phyloP scores from a whole-genome alignment of 257 asterid species.

The Solanum appendiculatum region DNA sequence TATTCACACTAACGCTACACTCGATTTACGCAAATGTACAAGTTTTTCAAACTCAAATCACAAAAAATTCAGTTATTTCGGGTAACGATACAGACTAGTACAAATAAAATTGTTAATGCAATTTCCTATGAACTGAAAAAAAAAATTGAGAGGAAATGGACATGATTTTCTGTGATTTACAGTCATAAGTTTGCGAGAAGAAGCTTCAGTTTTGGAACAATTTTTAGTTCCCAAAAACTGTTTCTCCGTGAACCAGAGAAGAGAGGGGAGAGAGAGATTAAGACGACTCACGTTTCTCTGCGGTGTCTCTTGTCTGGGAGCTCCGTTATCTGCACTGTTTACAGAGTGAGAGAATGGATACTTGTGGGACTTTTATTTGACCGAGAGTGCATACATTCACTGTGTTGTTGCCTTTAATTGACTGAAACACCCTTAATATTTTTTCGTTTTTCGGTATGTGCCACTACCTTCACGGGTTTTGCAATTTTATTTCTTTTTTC shows the following conservation, averaged over 20 bases:
- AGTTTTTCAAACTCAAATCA: neutral
- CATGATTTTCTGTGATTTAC: neutral
- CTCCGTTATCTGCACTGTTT: slow-evolving; percentile 11
- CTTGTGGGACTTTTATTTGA: neutral
- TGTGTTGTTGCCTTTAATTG: neutral
- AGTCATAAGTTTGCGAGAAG: slow-evolving; percentile 9
- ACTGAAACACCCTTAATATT: neutral
- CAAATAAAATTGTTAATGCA: neutral
- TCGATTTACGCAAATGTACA: neutral
- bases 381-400: neutral
- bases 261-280: neutral
- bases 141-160: neutral
- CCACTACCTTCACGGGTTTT: neutral
- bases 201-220: neutral
- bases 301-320: slow-evolving; percentile 36
- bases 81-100: neutral
- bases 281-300: slow-evolving; percentile 8
- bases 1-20: neutral
- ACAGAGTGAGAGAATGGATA: neutral
- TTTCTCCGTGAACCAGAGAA: neutral
- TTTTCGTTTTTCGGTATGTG: neutral
- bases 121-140: neutral
- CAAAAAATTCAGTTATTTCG: neutral
- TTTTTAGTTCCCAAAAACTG: neutral
- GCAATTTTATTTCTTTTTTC: neutral